Evolutionary conservation across 78 protist genomes (phyloP).

Genomic region (Cavenderia fasciculata): DNA sequence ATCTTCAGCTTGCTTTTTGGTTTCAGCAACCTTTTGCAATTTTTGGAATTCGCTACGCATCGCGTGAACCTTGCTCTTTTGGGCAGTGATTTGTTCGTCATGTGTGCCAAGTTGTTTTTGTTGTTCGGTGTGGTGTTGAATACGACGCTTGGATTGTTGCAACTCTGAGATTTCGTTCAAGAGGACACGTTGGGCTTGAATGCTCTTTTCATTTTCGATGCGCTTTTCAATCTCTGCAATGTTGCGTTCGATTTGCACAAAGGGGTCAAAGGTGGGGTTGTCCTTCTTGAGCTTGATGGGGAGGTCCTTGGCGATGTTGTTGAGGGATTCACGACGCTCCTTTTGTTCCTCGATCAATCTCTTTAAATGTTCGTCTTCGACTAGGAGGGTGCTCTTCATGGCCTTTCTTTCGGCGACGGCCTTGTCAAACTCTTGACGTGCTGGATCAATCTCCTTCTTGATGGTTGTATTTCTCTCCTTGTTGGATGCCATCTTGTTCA

Average conservation of each 20-base stretch:
- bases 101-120: neutral
- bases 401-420: neutral
- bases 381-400: neutral
- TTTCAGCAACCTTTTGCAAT: too few species aligned
- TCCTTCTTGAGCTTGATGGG: slow-evolving; percentile 11
- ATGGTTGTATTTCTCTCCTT: neutral
- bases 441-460: too few species aligned
- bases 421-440: too few species aligned
- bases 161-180: neutral
- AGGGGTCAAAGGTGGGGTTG: neutral
- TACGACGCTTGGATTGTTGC: neutral
- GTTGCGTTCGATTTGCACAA: neutral
- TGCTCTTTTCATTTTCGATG: slow-evolving; percentile 13
- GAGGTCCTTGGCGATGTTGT: neutral
- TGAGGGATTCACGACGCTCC: neutral
- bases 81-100: neutral
- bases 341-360: slow-evolving; percentile 11
- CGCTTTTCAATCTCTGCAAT: slow-evolving; percentile 5
- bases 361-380: neutral
- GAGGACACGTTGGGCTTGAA: slow-evolving; percentile 1
- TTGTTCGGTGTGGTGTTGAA: neutral
- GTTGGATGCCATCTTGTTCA: neutral
- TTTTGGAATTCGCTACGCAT: neutral
- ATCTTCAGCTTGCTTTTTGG: neutral
- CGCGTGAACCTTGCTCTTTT: neutral